Evolutionary conservation across 2,329 filamentous ascomycete species (phyloP).

Genomic region (Bipolaris oryzae): DNA sequence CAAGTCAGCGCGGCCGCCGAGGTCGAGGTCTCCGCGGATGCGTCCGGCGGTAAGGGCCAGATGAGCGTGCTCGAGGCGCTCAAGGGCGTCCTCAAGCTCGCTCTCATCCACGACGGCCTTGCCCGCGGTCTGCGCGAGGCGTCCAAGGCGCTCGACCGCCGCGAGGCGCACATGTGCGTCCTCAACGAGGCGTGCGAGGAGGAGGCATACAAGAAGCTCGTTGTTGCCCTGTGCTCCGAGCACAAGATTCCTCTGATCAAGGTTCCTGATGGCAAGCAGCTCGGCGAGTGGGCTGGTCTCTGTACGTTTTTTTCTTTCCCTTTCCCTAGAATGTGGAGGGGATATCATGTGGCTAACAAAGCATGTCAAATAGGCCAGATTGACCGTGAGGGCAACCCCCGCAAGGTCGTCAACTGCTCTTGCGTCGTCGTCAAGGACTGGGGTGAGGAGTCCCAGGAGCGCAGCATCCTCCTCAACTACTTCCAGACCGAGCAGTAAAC

Average conservation of each 20-base stretch:
- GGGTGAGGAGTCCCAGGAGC: slow-evolving; percentile 99
- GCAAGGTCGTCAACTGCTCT: slow-evolving; percentile 99
- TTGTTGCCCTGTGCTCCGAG: slow-evolving; percentile 97
- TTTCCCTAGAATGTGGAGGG: no score
- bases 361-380: slow-evolving; percentile 74
- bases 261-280: slow-evolving; percentile 99
- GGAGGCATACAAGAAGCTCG: slow-evolving; percentile 99
- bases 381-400: slow-evolving; percentile 98
- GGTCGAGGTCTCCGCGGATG: slow-evolving; percentile 95
- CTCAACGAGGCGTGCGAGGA: slow-evolving; percentile 99
- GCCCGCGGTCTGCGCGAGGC: slow-evolving; percentile 98
- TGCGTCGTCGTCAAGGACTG: slow-evolving; percentile 99
- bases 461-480: slow-evolving; percentile 99
- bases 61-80: slow-evolving; percentile 98
- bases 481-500: slow-evolving; percentile 81
- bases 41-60: slow-evolving; percentile 76
- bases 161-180: slow-evolving; percentile 99
- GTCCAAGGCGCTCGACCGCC: slow-evolving; percentile 97
- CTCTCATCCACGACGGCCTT: slow-evolving; percentile 99
- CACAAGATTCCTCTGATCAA: slow-evolving; percentile 99
- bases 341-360: slow-evolving; percentile 12
- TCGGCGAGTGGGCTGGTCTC: slow-evolving; percentile 99
- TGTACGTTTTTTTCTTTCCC: slow-evolving; percentile 69
- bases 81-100: slow-evolving; percentile 98
- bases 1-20: slow-evolving; percentile 79